Percentiles rank a stretch among this genome's conserved stretches.
Evolutionary conservation across 352 stramenopile genomes (phyloP).

Genomic region (Phytophthora colocasiae): DNA sequence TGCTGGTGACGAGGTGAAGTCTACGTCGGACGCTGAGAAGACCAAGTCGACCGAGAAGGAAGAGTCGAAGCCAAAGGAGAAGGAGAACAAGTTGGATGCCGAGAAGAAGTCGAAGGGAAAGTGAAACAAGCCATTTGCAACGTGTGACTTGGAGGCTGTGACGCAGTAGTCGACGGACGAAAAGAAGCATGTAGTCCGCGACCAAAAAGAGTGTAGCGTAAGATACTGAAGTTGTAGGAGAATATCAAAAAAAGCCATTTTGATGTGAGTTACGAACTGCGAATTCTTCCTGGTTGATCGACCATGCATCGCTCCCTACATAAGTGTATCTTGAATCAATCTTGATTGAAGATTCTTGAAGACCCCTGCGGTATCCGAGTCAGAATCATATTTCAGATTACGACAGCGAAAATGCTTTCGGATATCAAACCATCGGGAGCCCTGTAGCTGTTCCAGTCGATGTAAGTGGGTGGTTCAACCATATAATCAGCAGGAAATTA

Average conservation of each 20-base stretch:
- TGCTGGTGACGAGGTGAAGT: conserved; percentile 3
- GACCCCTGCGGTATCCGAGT: too few relatives aligned
- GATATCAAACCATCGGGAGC: conserved; percentile 62
- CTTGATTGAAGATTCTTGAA: too few relatives aligned
- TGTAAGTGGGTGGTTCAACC: conserved; percentile 2
- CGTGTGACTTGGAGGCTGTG: neutral
- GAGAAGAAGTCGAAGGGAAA: conserved; percentile 3
- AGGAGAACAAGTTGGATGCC: neutral
- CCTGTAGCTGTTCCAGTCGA: conserved; percentile 4
- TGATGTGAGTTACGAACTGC: neutral
- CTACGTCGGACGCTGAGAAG: neutral
- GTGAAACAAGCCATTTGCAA: neutral
- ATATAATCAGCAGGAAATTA: too few relatives aligned
- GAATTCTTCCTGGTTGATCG: too few relatives aligned
- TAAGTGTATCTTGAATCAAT: too few relatives aligned
- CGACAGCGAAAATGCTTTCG: conserved; percentile 40
- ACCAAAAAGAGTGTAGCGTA: neutral
- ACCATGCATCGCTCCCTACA: too few relatives aligned
- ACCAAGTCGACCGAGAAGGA: neutral
- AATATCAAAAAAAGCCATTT: neutral
- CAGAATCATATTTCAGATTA: too few relatives aligned
- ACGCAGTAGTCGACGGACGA: neutral
- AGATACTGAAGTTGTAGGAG: neutral
- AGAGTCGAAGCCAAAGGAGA: neutral
- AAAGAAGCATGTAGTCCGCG: neutral